Percentiles rank a stretch among this genome's conserved stretches.
phyloP scores from a whole-genome alignment of 2,329 filamentous ascomycete genomes.

The Drechslerella stenobrocha region DNA sequence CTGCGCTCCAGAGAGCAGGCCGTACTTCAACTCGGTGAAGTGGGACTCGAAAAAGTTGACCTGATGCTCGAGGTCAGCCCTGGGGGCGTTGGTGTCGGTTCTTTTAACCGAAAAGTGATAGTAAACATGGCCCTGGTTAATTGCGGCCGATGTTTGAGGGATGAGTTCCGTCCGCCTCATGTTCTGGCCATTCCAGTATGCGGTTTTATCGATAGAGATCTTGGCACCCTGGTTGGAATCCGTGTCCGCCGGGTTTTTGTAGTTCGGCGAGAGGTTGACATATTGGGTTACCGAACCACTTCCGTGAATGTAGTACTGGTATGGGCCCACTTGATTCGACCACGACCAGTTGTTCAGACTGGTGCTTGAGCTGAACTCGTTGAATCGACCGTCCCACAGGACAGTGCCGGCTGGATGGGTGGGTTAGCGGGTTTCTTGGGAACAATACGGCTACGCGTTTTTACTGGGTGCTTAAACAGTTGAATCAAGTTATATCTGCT shows the following conservation, averaged over 20 bases:
- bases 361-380: constrained; percentile 61
- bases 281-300: constrained; percentile 63
- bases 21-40: constrained; percentile 74
- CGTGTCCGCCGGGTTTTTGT: constrained; percentile 68
- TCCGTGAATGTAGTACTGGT: constrained; percentile 69
- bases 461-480: too few relatives aligned
- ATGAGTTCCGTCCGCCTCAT: constrained; percentile 77
- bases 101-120: constrained; percentile 73
- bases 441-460: too few relatives aligned
- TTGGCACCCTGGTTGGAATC: constrained; percentile 67
- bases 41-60: constrained; percentile 68
- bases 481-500: too few relatives aligned
- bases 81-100: constrained; percentile 64
- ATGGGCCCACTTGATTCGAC: constrained; percentile 69
- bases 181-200: constrained; percentile 70
- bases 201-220: constrained; percentile 66
- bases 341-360: constrained; percentile 66
- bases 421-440: constrained; percentile 6
- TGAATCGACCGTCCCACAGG: constrained; percentile 69
- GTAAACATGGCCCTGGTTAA: constrained; percentile 68
- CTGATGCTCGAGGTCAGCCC: constrained; percentile 69
- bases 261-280: constrained; percentile 64
- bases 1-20: constrained; percentile 61
- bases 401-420: constrained; percentile 55
- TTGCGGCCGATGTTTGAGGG: constrained; percentile 68